Percentiles rank a stretch among this genome's conserved stretches.
Conservation (phyloP, 257 asterid genomes). For the Eustoma russellianum region DNA sequence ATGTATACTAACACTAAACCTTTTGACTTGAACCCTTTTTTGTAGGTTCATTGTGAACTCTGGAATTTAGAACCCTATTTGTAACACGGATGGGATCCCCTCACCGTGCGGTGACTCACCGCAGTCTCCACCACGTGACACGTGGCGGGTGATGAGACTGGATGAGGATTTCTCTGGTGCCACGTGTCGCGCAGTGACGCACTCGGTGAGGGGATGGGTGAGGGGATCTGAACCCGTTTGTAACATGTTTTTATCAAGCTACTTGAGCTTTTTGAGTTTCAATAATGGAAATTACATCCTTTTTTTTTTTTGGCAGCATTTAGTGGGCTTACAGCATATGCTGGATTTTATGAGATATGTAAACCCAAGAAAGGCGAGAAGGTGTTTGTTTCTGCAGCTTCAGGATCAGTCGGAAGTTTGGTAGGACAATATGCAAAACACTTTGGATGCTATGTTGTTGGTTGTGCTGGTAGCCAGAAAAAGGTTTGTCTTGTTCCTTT, state of each 20-base stretch:
- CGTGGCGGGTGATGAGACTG: no score
- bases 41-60: not conserved
- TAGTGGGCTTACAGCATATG: slow-evolving; percentile 72
- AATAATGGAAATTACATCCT: not conserved
- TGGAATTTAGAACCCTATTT: not conserved
- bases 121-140: no score
- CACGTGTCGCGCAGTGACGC: no score
- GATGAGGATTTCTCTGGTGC: no score
- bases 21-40: not conserved
- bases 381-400: slow-evolving; percentile 70
- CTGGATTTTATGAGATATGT: slow-evolving; percentile 54
- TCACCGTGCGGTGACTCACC: no score
- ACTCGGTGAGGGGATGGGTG: no score
- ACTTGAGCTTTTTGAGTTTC: no score
- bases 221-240: no score
- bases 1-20: no score
- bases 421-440: slow-evolving; percentile 76
- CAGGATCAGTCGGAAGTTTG: slow-evolving; percentile 67
- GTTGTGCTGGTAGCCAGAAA: slow-evolving; percentile 47
- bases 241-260: not conserved
- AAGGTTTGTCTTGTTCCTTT: slow-evolving; percentile 26
- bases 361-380: slow-evolving; percentile 62
- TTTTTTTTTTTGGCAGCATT: slow-evolving; percentile 24
- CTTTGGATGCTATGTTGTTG: slow-evolving; percentile 64
- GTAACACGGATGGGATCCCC: no score